Evolutionary conservation across 345 rosid species (phyloP).

Genomic region (Fremontodendron californicum): DNA sequence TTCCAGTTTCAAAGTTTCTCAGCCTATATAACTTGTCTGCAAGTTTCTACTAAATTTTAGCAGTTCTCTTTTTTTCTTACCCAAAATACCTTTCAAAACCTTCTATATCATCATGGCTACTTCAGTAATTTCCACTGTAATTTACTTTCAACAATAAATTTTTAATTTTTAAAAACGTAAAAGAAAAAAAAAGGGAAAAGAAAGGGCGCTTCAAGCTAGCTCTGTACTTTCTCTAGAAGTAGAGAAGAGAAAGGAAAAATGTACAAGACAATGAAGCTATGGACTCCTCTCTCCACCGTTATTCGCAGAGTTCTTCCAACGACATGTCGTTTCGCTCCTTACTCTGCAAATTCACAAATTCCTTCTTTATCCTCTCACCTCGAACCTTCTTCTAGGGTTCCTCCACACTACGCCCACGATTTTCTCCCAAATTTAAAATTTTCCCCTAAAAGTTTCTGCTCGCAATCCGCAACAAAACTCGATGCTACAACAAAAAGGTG

Average conservation of each 20-base stretch:
- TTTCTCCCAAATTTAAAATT: slow-evolving; percentile 16
- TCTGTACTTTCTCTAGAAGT: neutral
- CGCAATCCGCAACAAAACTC: slow-evolving; percentile 23
- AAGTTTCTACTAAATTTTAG: too few relatives aligned
- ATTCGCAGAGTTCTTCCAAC: slow-evolving; percentile 20
- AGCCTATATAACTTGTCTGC: too few relatives aligned
- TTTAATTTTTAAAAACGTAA: too few relatives aligned
- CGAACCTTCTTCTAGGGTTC: slow-evolving; percentile 11
- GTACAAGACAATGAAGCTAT: slow-evolving; percentile 41
- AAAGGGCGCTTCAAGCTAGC: too few relatives aligned
- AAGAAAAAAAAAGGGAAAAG: too few relatives aligned
- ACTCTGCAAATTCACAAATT: slow-evolving; percentile 15
- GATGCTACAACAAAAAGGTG: slow-evolving; percentile 29
- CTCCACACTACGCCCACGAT: neutral
- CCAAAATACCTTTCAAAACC: too few relatives aligned
- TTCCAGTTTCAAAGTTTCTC: too few relatives aligned
- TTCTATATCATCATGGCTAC: too few relatives aligned
- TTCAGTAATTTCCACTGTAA: too few relatives aligned
- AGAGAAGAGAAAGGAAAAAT: slow-evolving; percentile 8
- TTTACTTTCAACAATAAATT: too few relatives aligned
- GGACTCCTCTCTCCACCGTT: slow-evolving; percentile 32
- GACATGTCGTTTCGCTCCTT: slow-evolving; percentile 7
- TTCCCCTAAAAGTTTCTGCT: slow-evolving; percentile 35
- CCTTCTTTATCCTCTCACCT: slow-evolving; percentile 22
- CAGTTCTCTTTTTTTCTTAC: too few relatives aligned